Percentiles rank a stretch among this genome's conserved stretches.
These are phyloP conservation scores for Phaeosphaeriaceae sp. DNA, from an alignment of 2,329 filamentous ascomycete species.

Conservation along the genomic window DNA sequence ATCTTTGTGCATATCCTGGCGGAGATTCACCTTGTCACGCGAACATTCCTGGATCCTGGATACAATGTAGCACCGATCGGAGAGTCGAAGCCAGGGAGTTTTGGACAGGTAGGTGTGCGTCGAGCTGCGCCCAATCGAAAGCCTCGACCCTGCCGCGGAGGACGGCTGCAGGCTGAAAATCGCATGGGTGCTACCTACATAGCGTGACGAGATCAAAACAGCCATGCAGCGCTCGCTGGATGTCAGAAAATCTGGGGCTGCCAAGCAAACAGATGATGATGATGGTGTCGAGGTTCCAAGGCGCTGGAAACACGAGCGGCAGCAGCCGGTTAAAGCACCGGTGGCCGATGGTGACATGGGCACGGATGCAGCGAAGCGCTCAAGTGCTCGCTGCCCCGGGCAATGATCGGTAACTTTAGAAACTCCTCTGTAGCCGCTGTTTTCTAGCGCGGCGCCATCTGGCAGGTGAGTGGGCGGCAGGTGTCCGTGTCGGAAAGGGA, in stretches of 20 bases:
- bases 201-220: slow-evolving; percentile 10
- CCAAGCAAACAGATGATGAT: slow-evolving; percentile 8
- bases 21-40: neutral
- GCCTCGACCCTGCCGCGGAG: neutral
- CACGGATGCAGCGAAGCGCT: slow-evolving; percentile 6
- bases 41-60: neutral
- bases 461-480: neutral
- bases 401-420: neutral
- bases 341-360: slow-evolving; percentile 5
- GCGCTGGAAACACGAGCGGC: slow-evolving; percentile 21
- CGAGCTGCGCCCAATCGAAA: neutral
- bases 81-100: neutral
- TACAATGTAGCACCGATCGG: neutral
- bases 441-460: slow-evolving; percentile 9
- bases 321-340: slow-evolving; percentile 21
- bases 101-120: neutral
- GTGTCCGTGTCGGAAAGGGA: neutral
- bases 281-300: slow-evolving; percentile 11
- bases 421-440: neutral
- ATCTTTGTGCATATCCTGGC: neutral
- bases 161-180: slow-evolving; percentile 1
- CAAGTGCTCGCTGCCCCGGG: neutral
- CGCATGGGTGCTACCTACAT: neutral
- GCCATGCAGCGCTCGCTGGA: slow-evolving; percentile 2
- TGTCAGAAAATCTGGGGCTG: slow-evolving; percentile 3